Evolutionary conservation across 2,329 filamentous ascomycete species (phyloP), one percentile per base, ranked within the genome.

Genomic region (Fusarium azukiicola): DNA sequence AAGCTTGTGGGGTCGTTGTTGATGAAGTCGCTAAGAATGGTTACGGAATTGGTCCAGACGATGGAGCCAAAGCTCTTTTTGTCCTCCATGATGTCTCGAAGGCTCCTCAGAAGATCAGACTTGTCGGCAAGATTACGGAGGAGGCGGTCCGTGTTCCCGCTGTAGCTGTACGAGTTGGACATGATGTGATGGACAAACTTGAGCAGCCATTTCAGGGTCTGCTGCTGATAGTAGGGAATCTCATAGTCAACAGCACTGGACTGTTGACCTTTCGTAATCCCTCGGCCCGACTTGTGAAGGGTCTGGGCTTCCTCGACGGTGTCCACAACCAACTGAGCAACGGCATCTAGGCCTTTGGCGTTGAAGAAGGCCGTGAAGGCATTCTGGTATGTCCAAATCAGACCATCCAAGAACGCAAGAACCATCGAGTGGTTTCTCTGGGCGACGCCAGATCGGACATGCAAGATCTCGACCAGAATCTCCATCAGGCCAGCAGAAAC

Each of bases 1-100:
- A 98, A 99, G 86, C 98, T 99, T 1, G 98, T 99, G 1, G 98
- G 98, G 84, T 99, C 98, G 84, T 99, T 99, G 87, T 99, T 98
- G 82, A 99, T 98, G 87, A 99, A 99, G 82, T 96, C 97, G 84
- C 96, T 98, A 67, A 99, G 90, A 72, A 99, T 97, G 71, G 95
- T 97, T 76, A 98, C 96, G 11, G 97, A 96, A 85, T 97, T 97
- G 66, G 97, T 98, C 98, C 98, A 99, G 9, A 99, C 96, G 74
- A 98, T 95, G 4, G 97, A 98, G 17, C 98, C 98, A 85, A 97
- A 99, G 49, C 94, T 91, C 69, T 90, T 90, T 49, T 96, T 95
- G 82, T 98, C 95, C 78, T 95, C 94, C 78, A 99, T 95, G 61
- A 99, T 96, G 49, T 94, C 92, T 70, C 96, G 94, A 67, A 99